phyloP scores from a whole-genome alignment of 2,329 filamentous ascomycete genomes.

The Penicillium sp. region DNA sequence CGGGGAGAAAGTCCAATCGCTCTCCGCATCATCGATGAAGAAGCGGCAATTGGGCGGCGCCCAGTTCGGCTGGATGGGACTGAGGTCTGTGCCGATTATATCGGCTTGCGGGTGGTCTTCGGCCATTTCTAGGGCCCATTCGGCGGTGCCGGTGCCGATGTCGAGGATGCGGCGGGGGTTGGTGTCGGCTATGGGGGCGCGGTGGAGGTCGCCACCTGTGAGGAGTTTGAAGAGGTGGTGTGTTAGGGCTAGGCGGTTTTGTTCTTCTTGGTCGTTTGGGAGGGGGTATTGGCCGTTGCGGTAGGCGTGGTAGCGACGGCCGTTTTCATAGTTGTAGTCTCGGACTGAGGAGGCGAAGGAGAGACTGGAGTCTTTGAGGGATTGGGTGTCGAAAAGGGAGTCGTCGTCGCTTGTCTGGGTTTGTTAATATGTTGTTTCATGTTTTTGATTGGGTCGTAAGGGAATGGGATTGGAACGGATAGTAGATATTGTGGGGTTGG shows the following conservation, averaged over 20 bases:
- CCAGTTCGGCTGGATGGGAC: constrained; percentile 36
- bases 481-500: too few species aligned
- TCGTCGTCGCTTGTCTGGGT: constrained; percentile 36
- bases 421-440: constrained; percentile 2
- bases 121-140: constrained; percentile 45
- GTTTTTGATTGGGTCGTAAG: neutral
- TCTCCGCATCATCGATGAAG: constrained; percentile 45
- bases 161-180: constrained; percentile 29
- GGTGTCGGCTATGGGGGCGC: constrained; percentile 33
- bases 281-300: constrained; percentile 42
- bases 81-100: constrained; percentile 37
- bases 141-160: constrained; percentile 34
- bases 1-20: constrained; percentile 40
- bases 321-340: constrained; percentile 42
- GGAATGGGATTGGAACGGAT: neutral
- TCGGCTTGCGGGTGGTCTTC: constrained; percentile 36
- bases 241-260: constrained; percentile 41
- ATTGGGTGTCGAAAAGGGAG: constrained; percentile 31
- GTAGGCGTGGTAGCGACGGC: constrained; percentile 45
- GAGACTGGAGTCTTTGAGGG: constrained; percentile 41
- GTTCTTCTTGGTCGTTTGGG: constrained; percentile 46
- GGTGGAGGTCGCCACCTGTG: constrained; percentile 36
- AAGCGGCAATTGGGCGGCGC: constrained; percentile 52
- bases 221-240: constrained; percentile 41
- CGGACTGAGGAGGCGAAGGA: constrained; percentile 40